Conservation (phyloP, 1,139 yeast genomes). For the Suhomyces kunorum region DNA sequence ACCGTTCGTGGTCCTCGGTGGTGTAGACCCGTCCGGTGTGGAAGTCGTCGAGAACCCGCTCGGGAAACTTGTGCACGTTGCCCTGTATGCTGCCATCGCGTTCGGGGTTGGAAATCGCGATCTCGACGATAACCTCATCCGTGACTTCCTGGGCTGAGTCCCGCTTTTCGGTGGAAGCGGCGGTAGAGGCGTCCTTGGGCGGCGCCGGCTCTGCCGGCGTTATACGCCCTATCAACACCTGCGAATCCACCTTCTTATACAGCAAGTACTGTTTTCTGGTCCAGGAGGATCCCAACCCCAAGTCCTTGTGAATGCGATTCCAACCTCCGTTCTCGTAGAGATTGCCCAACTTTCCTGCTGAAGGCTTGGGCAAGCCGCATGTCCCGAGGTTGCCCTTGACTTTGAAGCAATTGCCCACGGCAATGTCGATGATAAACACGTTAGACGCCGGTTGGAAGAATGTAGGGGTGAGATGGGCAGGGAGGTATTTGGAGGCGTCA, state of each 20-base stretch:
- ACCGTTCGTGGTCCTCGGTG: slow-evolving; percentile 29
- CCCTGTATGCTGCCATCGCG: slow-evolving; percentile 35
- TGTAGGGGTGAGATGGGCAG: slow-evolving; percentile 34
- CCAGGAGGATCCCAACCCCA: slow-evolving; percentile 39
- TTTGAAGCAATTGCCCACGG: slow-evolving; percentile 34
- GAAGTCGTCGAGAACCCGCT: slow-evolving; percentile 31
- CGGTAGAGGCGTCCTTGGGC: slow-evolving; percentile 7
- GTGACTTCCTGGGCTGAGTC: background rate
- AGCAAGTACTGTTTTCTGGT: slow-evolving; percentile 32
- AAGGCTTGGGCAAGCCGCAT: slow-evolving; percentile 37
- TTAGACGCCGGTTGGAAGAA: slow-evolving; percentile 46
- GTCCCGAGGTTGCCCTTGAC: slow-evolving; percentile 24
- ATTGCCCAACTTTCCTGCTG: slow-evolving; percentile 35
- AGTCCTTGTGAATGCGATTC: slow-evolving; percentile 41
- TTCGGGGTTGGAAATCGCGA: slow-evolving; percentile 34
- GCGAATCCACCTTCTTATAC: slow-evolving; percentile 33
- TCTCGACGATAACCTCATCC: slow-evolving; percentile 35
- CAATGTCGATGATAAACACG: slow-evolving; percentile 38
- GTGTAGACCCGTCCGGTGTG: slow-evolving; percentile 29
- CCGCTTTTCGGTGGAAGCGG: too few relatives aligned
- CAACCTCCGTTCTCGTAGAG: slow-evolving; percentile 36
- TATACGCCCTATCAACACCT: slow-evolving; percentile 19
- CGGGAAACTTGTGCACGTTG: slow-evolving; percentile 35
- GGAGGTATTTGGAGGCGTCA: slow-evolving; percentile 31
- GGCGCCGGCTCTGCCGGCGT: slow-evolving; percentile 4